Percentiles rank a stretch among this genome's conserved stretches.
These are phyloP conservation scores for Ophiostoma himal-ulmi DNA, from an alignment of 2,329 filamentous ascomycete species.

Conservation along the genomic window DNA sequence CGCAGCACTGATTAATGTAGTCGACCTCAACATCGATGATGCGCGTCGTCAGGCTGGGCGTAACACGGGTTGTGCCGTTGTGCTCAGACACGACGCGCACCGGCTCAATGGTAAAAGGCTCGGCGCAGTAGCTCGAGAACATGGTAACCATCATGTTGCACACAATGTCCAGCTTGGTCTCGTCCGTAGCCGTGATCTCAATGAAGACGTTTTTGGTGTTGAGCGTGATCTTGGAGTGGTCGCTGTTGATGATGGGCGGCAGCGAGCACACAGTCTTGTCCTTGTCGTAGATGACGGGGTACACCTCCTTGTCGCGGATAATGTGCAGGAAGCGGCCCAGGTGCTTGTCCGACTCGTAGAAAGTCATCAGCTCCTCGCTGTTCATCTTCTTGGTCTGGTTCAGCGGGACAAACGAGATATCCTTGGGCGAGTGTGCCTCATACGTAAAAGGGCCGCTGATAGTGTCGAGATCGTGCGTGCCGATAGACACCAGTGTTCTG, in stretches of 20 bases:
- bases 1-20: constrained; percentile 91
- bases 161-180: constrained; percentile 84
- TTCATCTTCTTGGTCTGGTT: constrained; percentile 90
- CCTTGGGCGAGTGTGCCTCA: constrained; percentile 82
- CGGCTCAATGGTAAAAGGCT: constrained; percentile 89
- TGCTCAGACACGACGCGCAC: constrained; percentile 88
- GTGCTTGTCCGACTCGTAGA: constrained; percentile 93
- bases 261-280: constrained; percentile 84
- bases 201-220: constrained; percentile 93
- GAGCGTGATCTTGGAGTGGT: constrained; percentile 92
- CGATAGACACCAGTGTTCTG: constrained; percentile 90
- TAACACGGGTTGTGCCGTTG: constrained; percentile 75
- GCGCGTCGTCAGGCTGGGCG: constrained; percentile 73
- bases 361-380: constrained; percentile 81
- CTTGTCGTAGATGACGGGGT: constrained; percentile 91
- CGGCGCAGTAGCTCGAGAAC: constrained; percentile 87
- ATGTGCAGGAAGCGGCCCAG: constrained; percentile 79
- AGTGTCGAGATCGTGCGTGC: constrained; percentile 93
- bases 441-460: constrained; percentile 94
- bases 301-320: constrained; percentile 86
- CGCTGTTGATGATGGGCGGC: constrained; percentile 94
- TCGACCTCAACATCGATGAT: constrained; percentile 76
- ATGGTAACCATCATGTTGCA: constrained; percentile 88
- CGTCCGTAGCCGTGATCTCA: constrained; percentile 88
- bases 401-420: constrained; percentile 84